Base-by-base conservation (phyloP, 768 basidiomycete genomes). In the Lepiota venenata region DNA sequence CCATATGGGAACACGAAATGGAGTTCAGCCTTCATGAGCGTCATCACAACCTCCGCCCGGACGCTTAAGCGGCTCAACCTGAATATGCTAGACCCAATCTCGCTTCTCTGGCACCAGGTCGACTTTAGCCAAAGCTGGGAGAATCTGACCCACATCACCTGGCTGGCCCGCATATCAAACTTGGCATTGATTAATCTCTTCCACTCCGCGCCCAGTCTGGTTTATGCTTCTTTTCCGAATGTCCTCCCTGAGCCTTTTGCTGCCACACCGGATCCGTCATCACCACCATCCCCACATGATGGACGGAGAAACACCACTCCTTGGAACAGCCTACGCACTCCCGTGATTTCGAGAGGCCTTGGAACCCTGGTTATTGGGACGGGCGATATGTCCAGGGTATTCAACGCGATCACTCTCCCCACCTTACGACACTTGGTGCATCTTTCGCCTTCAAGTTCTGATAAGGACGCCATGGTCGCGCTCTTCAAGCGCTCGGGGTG, bases 401-500 rank as follows among this genome's bases (percentile, higher is more conserved):
- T 57, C 50, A 35, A 52, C 10, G 37, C 44, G 5, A 41, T 57
- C 16, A 47, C 46, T 16, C 12, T 45, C 21, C 56, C 56, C 6
- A 27, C 25, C 7, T 50, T 57, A 18, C 50, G 38, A 2, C 50
- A 57, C 22, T 32, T 57, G 15, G 56, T 57, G 4, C 52, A 47
- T 7, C 27, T 47, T 22, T n/a, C 38, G 8, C 47, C 45, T 27
- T 42, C 56, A 27, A 29, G 36, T 12, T 11, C 35, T 12, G 56
- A 51, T n/a, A 49, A 57, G 36, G 14, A 46, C 9, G 50, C 56
- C 14, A 29, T 57, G 39, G 25, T 52, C 29, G 37, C 15, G 10
- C 44, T 57, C 35, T 37, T 57, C 38, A 50, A 29, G 35, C 58
- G 58, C 21, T 59, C 58, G 8, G 42, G 49, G 3, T 56, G 55